Evolutionary conservation across 495 filamentous ascomycete species (phyloP), one percentile per base, ranked within the genome.

Genomic region (Penicilliopsis zonata): DNA sequence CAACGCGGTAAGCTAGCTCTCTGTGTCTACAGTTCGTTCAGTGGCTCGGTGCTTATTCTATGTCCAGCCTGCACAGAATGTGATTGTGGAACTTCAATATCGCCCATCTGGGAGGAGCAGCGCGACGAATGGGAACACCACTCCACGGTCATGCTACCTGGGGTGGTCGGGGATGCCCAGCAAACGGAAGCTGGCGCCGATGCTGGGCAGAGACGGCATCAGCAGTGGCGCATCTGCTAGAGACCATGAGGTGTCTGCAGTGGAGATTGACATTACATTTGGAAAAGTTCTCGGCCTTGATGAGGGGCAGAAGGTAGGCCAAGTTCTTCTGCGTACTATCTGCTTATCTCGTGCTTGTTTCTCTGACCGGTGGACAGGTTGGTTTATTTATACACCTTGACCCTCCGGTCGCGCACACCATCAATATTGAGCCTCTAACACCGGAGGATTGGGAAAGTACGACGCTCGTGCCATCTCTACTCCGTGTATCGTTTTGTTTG

Each of bases 111-210:
- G 37, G 7, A 56, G 18, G 18, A 4, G 17, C 10, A 61, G 34
- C 25, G 50, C 38, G 9, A 31, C 49, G 47, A 49, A 55, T 49
- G 61, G 59, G 31, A 55, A 50, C 40, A 45, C 65, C 29, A 53
- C 63, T 16, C 70, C 69, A 48, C 79, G 67, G 42, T 86, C 83
- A 33, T 70, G 86, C 42, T 93, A 77, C 42, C 63, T 90, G 28
- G 90, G 90, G 44, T 98, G 92, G 92, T 93, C 90, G 12, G 90
- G 90, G 38, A 90, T 96, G 83, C 77, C 81, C 41, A 94, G 86
- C 67, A 86, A 85, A 67, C 67, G 80, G 41, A 82, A 75, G 52
- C 59, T 80, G 40, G 74, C 75, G 18, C 71, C 83, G 2, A 67
- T 86, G 9, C 74, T 86, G 12, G 66, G 74, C 26, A 70, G 77